These are phyloP conservation scores for Whalleya microplaca DNA, from an alignment of 2,329 filamentous ascomycete genomes.

Conservation along the genomic window DNA sequence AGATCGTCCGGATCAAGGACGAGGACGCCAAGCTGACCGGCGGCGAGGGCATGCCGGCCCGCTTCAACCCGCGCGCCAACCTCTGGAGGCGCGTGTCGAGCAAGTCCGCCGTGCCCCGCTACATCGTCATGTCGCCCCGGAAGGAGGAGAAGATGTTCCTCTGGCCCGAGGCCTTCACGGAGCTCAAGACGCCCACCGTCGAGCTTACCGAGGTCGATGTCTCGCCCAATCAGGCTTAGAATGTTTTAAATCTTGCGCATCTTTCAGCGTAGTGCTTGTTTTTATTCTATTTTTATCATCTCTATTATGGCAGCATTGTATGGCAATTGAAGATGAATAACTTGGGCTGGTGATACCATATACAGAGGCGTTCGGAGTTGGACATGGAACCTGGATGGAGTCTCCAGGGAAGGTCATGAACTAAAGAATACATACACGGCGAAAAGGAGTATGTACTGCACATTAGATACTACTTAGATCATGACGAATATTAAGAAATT, in stretches of 20 bases:
- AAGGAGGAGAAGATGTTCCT: constrained; percentile 65
- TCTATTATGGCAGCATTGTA: constrained; percentile 4
- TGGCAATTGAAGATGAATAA: constrained; percentile 9
- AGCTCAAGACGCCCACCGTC: constrained; percentile 42
- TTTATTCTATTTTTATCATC: too few relatives aligned
- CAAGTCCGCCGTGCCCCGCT: constrained; percentile 52
- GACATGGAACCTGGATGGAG: neutral
- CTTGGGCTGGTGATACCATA: constrained; percentile 3
- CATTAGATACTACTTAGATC: neutral
- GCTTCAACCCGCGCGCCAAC: constrained; percentile 71
- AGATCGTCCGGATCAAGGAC: constrained; percentile 59
- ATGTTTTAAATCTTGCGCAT: constrained; percentile 6
- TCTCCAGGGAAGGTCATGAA: neutral
- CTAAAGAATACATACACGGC: neutral
- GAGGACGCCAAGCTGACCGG: constrained; percentile 65
- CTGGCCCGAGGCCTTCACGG: constrained; percentile 63
- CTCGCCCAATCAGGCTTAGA: constrained; percentile 5
- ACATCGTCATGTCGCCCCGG: constrained; percentile 43
- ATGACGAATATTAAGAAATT: neutral
- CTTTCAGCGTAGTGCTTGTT: constrained; percentile 3
- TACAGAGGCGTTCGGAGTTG: constrained; percentile 4
- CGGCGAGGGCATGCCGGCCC: constrained; percentile 60
- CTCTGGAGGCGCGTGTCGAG: constrained; percentile 68
- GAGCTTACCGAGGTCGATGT: constrained; percentile 19
- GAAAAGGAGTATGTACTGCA: neutral